Evolutionary conservation across 495 filamentous ascomycete species (phyloP), one percentile per base, ranked within the genome.

Genomic region (Aspergillus carlsbadensis): DNA sequence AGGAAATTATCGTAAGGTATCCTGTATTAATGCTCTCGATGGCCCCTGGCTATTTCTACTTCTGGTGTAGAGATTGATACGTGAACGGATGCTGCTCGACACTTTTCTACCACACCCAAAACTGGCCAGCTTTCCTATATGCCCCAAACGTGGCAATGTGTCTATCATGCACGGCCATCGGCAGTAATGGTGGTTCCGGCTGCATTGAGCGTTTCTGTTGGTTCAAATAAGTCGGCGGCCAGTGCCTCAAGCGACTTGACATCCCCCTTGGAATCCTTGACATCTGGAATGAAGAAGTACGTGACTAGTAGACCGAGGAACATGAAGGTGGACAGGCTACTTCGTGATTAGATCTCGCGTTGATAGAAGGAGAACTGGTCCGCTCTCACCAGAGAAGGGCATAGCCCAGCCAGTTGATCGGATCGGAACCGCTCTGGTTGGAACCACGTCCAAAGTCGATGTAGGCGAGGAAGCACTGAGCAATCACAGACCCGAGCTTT

Each of bases 311-410:
- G 50, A 4, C 56, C 56, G 15, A 54, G 35, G 3, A 54, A 33
- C 56, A 59, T 59, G 43, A 59, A 59, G 5, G 45, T 37, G 2
- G 56, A 52, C 1, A 59, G 49, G 36, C 56, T 59, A 33, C 11
- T 20, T 42, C n/a, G n/a, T n/a, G n/a, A n/a, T n/a, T n/a, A n/a
- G n/a, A n/a, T n/a, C n/a, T n/a, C n/a, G n/a, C n/a, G n/a, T n/a
- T n/a, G n/a, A n/a, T n/a, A n/a, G n/a, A 52, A 8, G 35, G 20
- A 29, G 36, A 18, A 18, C 2, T 41, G 37, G 37, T 4, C 7
- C 2, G 35, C 7, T 13, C 50, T 14, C 45, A 59, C 50, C 56
- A 59, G 10, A 59, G 42, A 29, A 59, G 56, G 8, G 56, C 50
- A 29, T 53, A 59, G 17, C 56, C 56, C 6, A 59, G 34, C 56